These are phyloP conservation scores for Mortierella sp. DNA, from an alignment of 371 early-diverging fungal genomes.

Conservation along the genomic window DNA sequence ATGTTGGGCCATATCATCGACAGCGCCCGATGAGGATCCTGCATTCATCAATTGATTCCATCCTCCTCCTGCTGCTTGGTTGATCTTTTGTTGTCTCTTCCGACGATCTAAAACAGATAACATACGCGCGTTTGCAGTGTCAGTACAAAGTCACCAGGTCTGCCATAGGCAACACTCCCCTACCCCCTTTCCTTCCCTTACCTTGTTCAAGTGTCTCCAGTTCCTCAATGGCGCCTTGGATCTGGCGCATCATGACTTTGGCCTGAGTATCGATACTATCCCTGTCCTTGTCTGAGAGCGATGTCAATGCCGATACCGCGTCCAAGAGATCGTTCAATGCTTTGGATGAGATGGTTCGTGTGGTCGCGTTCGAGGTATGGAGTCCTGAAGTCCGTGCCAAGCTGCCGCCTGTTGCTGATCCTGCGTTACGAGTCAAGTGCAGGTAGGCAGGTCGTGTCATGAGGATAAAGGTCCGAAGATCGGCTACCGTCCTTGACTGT, in stretches of 20 bases:
- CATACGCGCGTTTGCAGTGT: not conserved
- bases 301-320: slow-evolving; percentile 28
- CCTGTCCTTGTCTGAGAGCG: slow-evolving; percentile 48
- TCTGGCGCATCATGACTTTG: slow-evolving; percentile 52
- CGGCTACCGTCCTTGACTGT: slow-evolving; percentile 49
- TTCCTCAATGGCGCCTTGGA: slow-evolving; percentile 51
- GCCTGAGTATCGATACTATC: slow-evolving; percentile 51
- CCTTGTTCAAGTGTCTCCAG: slow-evolving; percentile 49
- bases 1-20: slow-evolving; percentile 44
- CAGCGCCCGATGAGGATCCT: slow-evolving; percentile 15
- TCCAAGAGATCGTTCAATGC: slow-evolving; percentile 38
- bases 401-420: too few species aligned
- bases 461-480: slow-evolving; percentile 44
- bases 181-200: not conserved
- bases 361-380: too few species aligned
- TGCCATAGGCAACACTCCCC: too few species aligned
- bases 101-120: slow-evolving; percentile 20
- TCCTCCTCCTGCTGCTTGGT: too few species aligned
- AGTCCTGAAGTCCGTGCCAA: too few species aligned
- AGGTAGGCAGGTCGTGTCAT: slow-evolving; percentile 49
- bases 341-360: slow-evolving; percentile 39
- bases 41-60: slow-evolving; percentile 34
- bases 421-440: slow-evolving; percentile 32
- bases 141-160: too few species aligned
- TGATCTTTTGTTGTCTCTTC: slow-evolving; percentile 23